Conservation (phyloP, 2,329 filamentous ascomycete genomes). For the Microascus cirrosus region DNA sequence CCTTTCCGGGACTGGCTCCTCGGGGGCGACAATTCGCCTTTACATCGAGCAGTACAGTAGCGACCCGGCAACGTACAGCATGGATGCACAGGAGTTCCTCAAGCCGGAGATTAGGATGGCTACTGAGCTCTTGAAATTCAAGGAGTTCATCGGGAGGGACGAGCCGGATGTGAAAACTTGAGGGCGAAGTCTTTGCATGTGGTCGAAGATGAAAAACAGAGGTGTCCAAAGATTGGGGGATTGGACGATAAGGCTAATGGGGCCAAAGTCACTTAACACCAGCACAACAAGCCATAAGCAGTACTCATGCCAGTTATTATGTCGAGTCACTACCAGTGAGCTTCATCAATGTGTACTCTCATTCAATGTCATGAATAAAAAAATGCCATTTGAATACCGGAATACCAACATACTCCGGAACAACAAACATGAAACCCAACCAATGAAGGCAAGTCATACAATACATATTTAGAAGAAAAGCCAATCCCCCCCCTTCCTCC, state of each 20-base stretch:
- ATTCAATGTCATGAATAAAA: neutral
- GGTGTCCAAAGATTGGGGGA: neutral
- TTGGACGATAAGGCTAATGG: neutral
- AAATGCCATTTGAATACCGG: neutral
- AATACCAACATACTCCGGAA: neutral
- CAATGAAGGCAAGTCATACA: neutral
- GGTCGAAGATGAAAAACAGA: neutral
- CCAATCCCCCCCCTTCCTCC: neutral
- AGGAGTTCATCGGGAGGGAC: slow-evolving; percentile 84
- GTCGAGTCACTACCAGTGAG: neutral
- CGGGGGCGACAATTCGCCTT: slow-evolving; percentile 88
- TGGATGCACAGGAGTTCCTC: slow-evolving; percentile 89
- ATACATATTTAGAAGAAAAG: neutral
- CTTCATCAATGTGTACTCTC: neutral
- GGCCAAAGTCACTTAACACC: neutral
- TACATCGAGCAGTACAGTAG: slow-evolving; percentile 94
- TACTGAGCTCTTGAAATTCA: slow-evolving; percentile 76
- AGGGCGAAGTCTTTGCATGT: slow-evolving; percentile 1
- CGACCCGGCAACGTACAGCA: slow-evolving; percentile 64
- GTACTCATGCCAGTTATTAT: neutral
- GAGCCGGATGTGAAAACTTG: slow-evolving; percentile 97
- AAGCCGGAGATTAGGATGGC: slow-evolving; percentile 82
- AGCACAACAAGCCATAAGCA: neutral
- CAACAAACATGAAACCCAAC: neutral
- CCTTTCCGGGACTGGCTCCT: slow-evolving; percentile 88